Evolutionary conservation across 805 yeast species (phyloP).

Genomic region (Myxozyma geophila): DNA sequence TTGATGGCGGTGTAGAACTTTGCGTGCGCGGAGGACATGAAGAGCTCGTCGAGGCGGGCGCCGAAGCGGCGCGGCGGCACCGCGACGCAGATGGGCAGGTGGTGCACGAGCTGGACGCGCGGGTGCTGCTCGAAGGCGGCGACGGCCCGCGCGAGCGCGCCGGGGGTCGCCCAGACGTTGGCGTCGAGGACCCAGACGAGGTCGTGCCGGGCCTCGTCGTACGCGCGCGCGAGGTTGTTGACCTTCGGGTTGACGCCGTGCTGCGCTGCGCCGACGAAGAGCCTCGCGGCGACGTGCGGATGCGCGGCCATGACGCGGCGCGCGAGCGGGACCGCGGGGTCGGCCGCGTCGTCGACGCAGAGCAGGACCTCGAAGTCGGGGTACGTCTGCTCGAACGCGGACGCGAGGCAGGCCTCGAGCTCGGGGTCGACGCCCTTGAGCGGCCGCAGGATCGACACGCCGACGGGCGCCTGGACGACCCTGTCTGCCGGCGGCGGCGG

Average conservation of each 20-base stretch:
- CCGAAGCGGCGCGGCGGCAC: conserved; percentile 56
- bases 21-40: conserved; percentile 79
- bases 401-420: conserved; percentile 65
- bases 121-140: conserved; percentile 46
- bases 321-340: conserved; percentile 68
- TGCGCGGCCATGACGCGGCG: conserved; percentile 55
- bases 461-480: conserved; percentile 47
- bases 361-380: conserved; percentile 75
- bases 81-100: conserved; percentile 62
- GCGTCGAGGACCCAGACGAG: conserved; percentile 85
- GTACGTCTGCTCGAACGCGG: conserved; percentile 70
- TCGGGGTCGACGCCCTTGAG: conserved; percentile 84
- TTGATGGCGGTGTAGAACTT: conserved; percentile 83
- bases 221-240: conserved; percentile 84
- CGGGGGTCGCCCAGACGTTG: conserved; percentile 76
- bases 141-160: conserved; percentile 69
- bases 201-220: conserved; percentile 67
- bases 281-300: conserved; percentile 61
- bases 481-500: conserved; percentile 3
- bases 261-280: conserved; percentile 54
- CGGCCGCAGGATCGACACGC: conserved; percentile 81
- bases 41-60: conserved; percentile 80
- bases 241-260: conserved; percentile 90
- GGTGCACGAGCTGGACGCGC: conserved; percentile 71
- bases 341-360: conserved; percentile 68